phyloP scores from a whole-genome alignment of 1,284 basidiomycete genomes.

The Papiliotrema flavescens region DNA sequence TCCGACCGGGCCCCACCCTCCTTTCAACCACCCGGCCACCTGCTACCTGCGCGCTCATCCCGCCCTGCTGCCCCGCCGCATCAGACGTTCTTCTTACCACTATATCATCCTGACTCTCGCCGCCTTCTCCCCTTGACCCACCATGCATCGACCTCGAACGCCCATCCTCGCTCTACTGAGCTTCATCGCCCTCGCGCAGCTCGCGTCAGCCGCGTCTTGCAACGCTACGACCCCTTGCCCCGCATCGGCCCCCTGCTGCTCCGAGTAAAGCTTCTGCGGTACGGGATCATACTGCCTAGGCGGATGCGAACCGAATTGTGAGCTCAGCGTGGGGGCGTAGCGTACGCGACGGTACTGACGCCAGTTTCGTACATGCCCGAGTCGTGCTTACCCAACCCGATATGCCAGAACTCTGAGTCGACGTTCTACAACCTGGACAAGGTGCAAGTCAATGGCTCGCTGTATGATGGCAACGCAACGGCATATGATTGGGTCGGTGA shows the following conservation, averaged over 20 bases:
- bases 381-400: conserved; percentile 68
- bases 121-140: too few relatives aligned
- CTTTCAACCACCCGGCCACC: too few relatives aligned
- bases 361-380: conserved; percentile 56
- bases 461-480: conserved; percentile 69
- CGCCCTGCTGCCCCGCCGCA: too few relatives aligned
- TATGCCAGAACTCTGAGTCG: conserved; percentile 65
- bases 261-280: conserved; percentile 72
- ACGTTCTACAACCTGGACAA: conserved; percentile 64
- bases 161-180: too few relatives aligned
- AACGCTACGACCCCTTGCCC: conserved; percentile 52
- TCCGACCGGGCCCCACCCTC: too few relatives aligned
- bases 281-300: conserved; percentile 64
- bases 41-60: too few relatives aligned
- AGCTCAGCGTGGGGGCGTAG: neutral
- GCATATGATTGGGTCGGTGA: conserved; percentile 52
- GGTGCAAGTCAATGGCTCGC: conserved; percentile 56
- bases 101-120: too few relatives aligned
- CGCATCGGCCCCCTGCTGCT: conserved; percentile 64
- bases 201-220: conserved; percentile 8
- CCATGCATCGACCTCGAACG: too few relatives aligned
- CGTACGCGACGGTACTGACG: conserved; percentile 3
- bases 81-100: too few relatives aligned
- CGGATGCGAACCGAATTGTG: conserved; percentile 70
- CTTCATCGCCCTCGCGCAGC: too few relatives aligned